Evolutionary conservation across 2,329 filamentous ascomycete species (phyloP).

Genomic region (Parastagonospora nodorum): DNA sequence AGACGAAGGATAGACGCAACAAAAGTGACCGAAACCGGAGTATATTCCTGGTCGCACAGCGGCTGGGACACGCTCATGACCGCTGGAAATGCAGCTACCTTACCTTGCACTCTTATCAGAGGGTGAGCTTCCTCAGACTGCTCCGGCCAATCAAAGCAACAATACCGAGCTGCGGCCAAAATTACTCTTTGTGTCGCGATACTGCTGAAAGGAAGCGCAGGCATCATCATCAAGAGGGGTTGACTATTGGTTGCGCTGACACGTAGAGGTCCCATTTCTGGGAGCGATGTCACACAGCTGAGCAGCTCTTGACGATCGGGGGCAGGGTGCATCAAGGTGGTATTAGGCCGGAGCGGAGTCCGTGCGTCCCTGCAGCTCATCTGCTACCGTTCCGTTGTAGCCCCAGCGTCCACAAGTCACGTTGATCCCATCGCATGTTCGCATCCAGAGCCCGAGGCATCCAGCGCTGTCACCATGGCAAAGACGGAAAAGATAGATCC

Average conservation of each 20-base stretch:
- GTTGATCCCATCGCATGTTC: slow-evolving; percentile 36
- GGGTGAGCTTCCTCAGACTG: slow-evolving; percentile 5
- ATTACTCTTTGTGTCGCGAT: slow-evolving; percentile 12
- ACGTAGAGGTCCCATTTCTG: slow-evolving; percentile 3
- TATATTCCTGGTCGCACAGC: slow-evolving; percentile 14
- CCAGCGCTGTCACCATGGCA: slow-evolving; percentile 59
- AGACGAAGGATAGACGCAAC: slow-evolving; percentile 11
- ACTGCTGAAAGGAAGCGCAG: slow-evolving; percentile 22
- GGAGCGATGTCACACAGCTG: slow-evolving; percentile 34
- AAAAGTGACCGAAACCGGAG: slow-evolving; percentile 24
- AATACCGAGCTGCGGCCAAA: slow-evolving; percentile 20
- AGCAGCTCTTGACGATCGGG: slow-evolving; percentile 7
- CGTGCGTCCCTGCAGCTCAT: background rate
- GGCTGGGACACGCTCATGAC: slow-evolving; percentile 39
- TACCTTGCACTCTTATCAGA: slow-evolving; percentile 27
- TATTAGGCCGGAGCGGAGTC: slow-evolving; percentile 22
- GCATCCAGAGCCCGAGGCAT: slow-evolving; percentile 28
- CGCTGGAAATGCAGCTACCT: slow-evolving; percentile 13
- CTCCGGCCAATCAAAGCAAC: background rate
- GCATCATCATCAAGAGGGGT: slow-evolving; percentile 16
- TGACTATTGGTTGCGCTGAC: slow-evolving; percentile 11
- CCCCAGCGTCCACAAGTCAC: slow-evolving; percentile 35
- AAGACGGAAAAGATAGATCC: slow-evolving; percentile 53
- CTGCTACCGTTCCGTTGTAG: slow-evolving; percentile 14
- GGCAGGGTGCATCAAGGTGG: slow-evolving; percentile 35